Evolutionary conservation across 805 yeast genomes (phyloP).

Genomic region (Brettanomyces naardenensis): DNA sequence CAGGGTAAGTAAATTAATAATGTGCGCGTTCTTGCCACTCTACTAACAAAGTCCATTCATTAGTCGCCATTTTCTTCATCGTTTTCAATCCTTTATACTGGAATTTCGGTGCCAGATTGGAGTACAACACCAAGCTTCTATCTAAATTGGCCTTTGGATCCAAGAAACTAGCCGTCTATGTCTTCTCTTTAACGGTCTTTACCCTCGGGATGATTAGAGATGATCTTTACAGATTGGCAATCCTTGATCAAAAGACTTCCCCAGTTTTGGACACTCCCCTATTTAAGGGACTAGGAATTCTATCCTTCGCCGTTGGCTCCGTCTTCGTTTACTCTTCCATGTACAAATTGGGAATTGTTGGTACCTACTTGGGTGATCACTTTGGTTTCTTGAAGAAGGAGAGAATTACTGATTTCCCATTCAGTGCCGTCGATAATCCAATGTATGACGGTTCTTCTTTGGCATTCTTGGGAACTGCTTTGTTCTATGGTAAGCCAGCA

Average conservation of each 20-base stretch:
- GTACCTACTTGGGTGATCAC: constrained; percentile 95
- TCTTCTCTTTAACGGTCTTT: constrained; percentile 77
- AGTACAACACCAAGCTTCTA: constrained; percentile 67
- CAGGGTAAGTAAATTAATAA: constrained; percentile 15
- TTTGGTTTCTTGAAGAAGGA: constrained; percentile 91
- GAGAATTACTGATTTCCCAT: constrained; percentile 89
- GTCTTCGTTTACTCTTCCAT: constrained; percentile 75
- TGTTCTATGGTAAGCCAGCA: constrained; percentile 84
- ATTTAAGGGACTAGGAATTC: constrained; percentile 37
- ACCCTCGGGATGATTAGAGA: constrained; percentile 81
- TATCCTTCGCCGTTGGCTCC: constrained; percentile 61
- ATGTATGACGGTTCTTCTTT: constrained; percentile 93
- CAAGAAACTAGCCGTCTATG: constrained; percentile 71
- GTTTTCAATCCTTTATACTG: constrained; percentile 92
- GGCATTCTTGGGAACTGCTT: constrained; percentile 84
- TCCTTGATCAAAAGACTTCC: constrained; percentile 62
- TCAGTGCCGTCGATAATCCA: constrained; percentile 85
- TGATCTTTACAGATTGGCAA: constrained; percentile 60
- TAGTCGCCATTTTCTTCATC: constrained; percentile 54
- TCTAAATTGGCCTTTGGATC: constrained; percentile 68
- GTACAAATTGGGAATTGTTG: constrained; percentile 91
- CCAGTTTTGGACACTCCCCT: constrained; percentile 38
- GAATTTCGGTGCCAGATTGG: constrained; percentile 87
- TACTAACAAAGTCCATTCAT: constrained; percentile 3
- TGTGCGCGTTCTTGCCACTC: background rate